Evolutionary conservation across 257 asterid species (phyloP).

Genomic region (Solanum paucissectum): DNA sequence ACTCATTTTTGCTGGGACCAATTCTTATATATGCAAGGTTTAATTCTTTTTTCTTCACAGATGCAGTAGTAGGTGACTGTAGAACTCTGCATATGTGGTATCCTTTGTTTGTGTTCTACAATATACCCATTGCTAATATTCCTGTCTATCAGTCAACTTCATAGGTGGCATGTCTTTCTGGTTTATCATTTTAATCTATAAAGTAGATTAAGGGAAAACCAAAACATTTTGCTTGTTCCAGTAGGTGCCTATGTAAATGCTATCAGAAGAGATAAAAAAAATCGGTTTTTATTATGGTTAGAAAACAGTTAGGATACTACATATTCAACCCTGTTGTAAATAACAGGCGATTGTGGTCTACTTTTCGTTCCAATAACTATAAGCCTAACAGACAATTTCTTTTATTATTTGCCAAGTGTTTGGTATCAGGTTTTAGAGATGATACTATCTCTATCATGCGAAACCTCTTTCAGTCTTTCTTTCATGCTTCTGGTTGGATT

Average conservation of each 20-base stretch:
- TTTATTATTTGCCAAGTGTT: neutral
- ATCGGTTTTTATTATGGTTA: neutral
- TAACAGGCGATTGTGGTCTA: neutral
- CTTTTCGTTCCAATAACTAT: neutral
- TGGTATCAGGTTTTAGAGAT: neutral
- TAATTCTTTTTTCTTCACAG: neutral
- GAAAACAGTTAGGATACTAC: neutral
- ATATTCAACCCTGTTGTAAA: neutral
- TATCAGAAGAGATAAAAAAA: neutral
- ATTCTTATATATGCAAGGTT: slow-evolving; percentile 87
- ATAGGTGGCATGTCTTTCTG: neutral
- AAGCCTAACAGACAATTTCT: neutral
- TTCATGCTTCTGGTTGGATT: neutral
- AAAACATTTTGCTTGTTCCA: neutral
- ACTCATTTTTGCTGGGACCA: slow-evolving; percentile 81
- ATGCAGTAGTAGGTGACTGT: neutral
- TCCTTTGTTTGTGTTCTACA: neutral
- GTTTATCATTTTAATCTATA: neutral
- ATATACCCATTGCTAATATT: neutral
- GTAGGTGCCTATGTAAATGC: neutral
- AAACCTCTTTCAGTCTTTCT: neutral
- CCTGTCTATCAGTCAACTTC: neutral
- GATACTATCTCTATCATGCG: neutral
- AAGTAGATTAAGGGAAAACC: neutral
- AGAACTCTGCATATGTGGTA: neutral